These are phyloP conservation scores for Penicillium pulvis DNA, from an alignment of 495 filamentous ascomycete genomes.

Conservation along the genomic window DNA sequence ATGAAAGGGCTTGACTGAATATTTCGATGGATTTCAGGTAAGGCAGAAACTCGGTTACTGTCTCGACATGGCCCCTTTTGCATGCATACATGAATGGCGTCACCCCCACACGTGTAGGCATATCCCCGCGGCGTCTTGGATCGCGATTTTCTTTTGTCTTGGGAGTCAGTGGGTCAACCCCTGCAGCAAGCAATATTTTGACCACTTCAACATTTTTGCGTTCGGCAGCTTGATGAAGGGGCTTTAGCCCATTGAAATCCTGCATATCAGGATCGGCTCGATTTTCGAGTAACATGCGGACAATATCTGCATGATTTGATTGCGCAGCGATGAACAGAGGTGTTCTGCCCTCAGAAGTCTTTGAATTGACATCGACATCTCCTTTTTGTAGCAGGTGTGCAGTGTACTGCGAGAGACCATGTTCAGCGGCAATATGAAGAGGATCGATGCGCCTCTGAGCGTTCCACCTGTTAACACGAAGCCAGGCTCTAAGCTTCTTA, in stretches of 20 bases:
- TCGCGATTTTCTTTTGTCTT: slow-evolving; percentile 24
- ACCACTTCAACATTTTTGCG: slow-evolving; percentile 23
- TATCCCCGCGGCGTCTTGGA: slow-evolving; percentile 19
- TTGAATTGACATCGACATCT: slow-evolving; percentile 9
- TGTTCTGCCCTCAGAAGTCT: slow-evolving; percentile 11
- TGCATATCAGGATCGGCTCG: slow-evolving; percentile 23
- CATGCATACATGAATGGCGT: slow-evolving; percentile 4
- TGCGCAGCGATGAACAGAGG: slow-evolving; percentile 31
- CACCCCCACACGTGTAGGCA: neutral
- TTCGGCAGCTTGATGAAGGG: slow-evolving; percentile 32
- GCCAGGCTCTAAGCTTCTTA: slow-evolving; percentile 12
- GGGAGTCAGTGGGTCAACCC: slow-evolving; percentile 25
- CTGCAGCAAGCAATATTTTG: slow-evolving; percentile 27
- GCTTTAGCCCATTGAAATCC: slow-evolving; percentile 21
- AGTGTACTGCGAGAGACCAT: slow-evolving; percentile 18
- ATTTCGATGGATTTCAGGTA: slow-evolving; percentile 8
- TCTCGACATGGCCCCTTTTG: slow-evolving; percentile 16
- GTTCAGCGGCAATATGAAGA: slow-evolving; percentile 21
- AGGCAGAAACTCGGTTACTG: slow-evolving; percentile 23
- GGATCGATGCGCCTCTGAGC: slow-evolving; percentile 5
- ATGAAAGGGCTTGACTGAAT: slow-evolving; percentile 14
- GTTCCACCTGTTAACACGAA: neutral
- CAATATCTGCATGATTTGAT: slow-evolving; percentile 22
- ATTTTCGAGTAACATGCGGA: slow-evolving; percentile 23
- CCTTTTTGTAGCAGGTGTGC: slow-evolving; percentile 17